Evolutionary conservation across 148 eudicot genomes (phyloP).

Genomic region (Polygonum aviculare): DNA sequence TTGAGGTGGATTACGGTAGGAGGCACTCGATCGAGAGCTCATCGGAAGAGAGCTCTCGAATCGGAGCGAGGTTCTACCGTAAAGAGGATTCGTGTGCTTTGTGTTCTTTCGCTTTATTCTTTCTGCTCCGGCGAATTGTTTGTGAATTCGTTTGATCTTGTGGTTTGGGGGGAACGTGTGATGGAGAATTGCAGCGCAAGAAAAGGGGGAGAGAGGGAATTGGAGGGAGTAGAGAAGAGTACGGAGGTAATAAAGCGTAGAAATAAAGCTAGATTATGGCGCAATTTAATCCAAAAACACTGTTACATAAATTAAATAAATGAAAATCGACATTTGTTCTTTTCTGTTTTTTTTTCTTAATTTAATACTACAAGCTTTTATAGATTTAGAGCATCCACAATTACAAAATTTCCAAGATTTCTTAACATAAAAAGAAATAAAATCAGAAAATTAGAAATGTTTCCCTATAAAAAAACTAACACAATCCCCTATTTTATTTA

Average conservation of each 20-base stretch:
- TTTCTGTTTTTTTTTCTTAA: background rate
- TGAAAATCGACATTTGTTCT: background rate
- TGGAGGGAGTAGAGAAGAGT: slow-evolving; percentile 11
- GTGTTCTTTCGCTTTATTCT: background rate
- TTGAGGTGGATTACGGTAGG: background rate
- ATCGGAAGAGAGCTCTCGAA: background rate
- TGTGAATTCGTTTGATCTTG: background rate
- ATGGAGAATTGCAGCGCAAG: slow-evolving; percentile 2
- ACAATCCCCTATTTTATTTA: too few species aligned
- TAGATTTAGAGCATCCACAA: too few species aligned
- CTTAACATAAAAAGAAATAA: too few species aligned
- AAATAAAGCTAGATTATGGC: background rate
- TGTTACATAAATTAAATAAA: background rate
- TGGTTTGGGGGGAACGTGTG: background rate
- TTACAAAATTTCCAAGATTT: too few species aligned
- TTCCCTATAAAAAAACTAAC: too few species aligned
- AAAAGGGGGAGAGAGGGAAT: background rate
- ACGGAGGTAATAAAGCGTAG: slow-evolving; percentile 5
- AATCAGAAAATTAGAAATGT: too few species aligned
- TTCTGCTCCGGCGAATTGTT: background rate
- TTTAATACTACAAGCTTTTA: background rate
- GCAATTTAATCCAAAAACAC: background rate
- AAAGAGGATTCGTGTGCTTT: background rate
- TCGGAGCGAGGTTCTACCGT: background rate
- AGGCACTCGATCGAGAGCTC: slow-evolving; percentile 7